A percentile compares a stretch with the other conserved stretches of the same genome.
These are phyloP conservation scores for Neonectria faginata DNA, from an alignment of 2,329 filamentous ascomycete genomes.

Conservation along the genomic window DNA sequence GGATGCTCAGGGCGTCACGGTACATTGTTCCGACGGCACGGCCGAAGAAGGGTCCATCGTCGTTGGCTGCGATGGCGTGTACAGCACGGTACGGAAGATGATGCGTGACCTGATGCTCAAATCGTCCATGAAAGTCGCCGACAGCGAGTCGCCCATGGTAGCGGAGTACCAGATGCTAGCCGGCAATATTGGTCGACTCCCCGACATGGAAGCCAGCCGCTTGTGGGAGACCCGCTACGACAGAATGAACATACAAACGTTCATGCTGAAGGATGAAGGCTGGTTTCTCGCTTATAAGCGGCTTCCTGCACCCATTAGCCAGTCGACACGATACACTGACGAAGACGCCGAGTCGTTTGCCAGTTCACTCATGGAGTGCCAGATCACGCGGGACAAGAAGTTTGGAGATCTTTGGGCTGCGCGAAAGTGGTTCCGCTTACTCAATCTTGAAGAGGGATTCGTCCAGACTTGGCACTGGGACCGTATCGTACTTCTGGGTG, in stretches of 20 bases:
- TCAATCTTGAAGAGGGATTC: slow-evolving; percentile 31
- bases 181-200: background rate
- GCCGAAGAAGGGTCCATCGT: slow-evolving; percentile 29
- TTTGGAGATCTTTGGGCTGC: slow-evolving; percentile 6
- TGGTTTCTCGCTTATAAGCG: slow-evolving; percentile 11
- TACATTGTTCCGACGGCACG: slow-evolving; percentile 32
- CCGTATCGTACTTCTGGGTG: slow-evolving; percentile 33
- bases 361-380: background rate
- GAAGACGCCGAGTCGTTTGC: slow-evolving; percentile 17
- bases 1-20: slow-evolving; percentile 6
- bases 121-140: background rate
- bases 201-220: slow-evolving; percentile 7
- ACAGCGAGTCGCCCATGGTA: slow-evolving; percentile 20
- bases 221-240: slow-evolving; percentile 13
- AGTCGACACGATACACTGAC: slow-evolving; percentile 4
- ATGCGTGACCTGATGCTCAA: slow-evolving; percentile 17
- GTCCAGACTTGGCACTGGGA: slow-evolving; percentile 33
- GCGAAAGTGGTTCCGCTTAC: slow-evolving; percentile 6
- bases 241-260: slow-evolving; percentile 9
- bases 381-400: background rate
- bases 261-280: slow-evolving; percentile 13
- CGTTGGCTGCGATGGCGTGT: slow-evolving; percentile 35
- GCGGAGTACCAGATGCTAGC: slow-evolving; percentile 23
- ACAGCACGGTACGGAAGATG: slow-evolving; percentile 27
- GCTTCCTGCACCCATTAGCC: slow-evolving; percentile 1